Base-by-base conservation (phyloP, 805 yeast genomes). In the Novakomyces olei region DNA sequence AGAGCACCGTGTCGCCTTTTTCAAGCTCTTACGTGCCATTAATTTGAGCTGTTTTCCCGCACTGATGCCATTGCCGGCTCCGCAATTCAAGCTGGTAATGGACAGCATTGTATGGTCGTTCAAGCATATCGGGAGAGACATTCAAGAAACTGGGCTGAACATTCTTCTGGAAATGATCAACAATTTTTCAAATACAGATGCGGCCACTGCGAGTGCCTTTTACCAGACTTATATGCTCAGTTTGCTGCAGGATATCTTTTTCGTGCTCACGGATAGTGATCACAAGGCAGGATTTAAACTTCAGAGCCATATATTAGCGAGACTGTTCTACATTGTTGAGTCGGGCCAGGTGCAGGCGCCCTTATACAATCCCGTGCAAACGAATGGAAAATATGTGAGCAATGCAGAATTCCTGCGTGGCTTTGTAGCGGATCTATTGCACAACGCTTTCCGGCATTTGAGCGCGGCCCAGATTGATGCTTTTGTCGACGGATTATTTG, bases 41-140 rank as follows among this genome's bases (percentile, higher is more conserved):
- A 75, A 88, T 53, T 54, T 71, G 43, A 74, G 76, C 48, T 72
- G 88, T 12, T 88, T 88, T 63, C 65, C 69, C 37, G 92, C 95
- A 1, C 63, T 88, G 42, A 61, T 80, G 38, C 77, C 80, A 51
- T 65, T 88, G 41, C 91, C 95, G 6, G 85, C 91, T 3, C 81
- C 71, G 40, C 92, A 92, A 16, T 85, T 88, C 65, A 81, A 77
- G 48, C 66, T 80, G 37, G 74, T 88, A 36, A 71, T 88, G 38
- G 85, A 81, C 55, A 92, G 96, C 2, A 83, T 92, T 29, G 61
- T 88, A 47, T 88, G 99, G 99, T 95, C 96, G 0, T 78, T 88
- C 53, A 85, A 88, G 55, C 99, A 88, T 53, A 88, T 83, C 48
- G 83, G 88, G 54, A 71, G 96, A 52, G 96, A 85, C 35, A 95